Conservation (phyloP, 176 grass and related monocot genomes). For the Coix lacrymajobi region DNA sequence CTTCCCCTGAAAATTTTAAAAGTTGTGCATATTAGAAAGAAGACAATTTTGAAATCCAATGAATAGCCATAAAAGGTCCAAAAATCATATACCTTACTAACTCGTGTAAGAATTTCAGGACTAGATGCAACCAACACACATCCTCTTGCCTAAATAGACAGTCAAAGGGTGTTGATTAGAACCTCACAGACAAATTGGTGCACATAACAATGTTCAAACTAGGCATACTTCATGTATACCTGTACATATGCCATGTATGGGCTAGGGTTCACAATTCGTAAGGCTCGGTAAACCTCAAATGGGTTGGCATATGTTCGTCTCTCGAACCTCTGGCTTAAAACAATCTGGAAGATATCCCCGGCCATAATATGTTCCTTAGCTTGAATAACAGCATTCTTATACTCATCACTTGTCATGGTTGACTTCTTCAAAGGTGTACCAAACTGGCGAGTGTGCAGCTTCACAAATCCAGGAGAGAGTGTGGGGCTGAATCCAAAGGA, state of each 20-base stretch:
- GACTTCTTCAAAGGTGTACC: slow-evolving; percentile 61
- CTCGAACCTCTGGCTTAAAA: slow-evolving; percentile 85
- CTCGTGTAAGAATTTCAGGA: slow-evolving; percentile 89
- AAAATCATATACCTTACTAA: slow-evolving; percentile 45
- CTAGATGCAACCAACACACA: slow-evolving; percentile 84
- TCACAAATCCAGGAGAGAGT: slow-evolving; percentile 74
- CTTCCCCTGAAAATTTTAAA: slow-evolving; percentile 38
- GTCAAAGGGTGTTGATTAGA: slow-evolving; percentile 2
- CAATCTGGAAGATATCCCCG: slow-evolving; percentile 84
- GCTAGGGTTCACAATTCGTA: slow-evolving; percentile 83
- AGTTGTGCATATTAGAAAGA: background rate
- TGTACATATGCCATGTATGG: slow-evolving; percentile 83
- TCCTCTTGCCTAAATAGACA: slow-evolving; percentile 63
- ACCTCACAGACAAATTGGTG: background rate
- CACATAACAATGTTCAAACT: background rate
- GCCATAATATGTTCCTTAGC: slow-evolving; percentile 88
- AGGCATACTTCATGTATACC: slow-evolving; percentile 25
- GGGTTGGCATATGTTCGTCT: slow-evolving; percentile 77
- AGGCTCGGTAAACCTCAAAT: slow-evolving; percentile 75
- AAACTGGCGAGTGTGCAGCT: slow-evolving; percentile 60
- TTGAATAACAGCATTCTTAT: slow-evolving; percentile 71
- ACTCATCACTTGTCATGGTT: slow-evolving; percentile 85
- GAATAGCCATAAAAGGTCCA: background rate
- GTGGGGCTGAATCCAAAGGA: slow-evolving; percentile 50
- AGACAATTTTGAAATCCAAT: background rate